These are phyloP conservation scores for Aureobasidium sp. DNA, from an alignment of 2,329 filamentous ascomycete species.

Conservation along the genomic window DNA sequence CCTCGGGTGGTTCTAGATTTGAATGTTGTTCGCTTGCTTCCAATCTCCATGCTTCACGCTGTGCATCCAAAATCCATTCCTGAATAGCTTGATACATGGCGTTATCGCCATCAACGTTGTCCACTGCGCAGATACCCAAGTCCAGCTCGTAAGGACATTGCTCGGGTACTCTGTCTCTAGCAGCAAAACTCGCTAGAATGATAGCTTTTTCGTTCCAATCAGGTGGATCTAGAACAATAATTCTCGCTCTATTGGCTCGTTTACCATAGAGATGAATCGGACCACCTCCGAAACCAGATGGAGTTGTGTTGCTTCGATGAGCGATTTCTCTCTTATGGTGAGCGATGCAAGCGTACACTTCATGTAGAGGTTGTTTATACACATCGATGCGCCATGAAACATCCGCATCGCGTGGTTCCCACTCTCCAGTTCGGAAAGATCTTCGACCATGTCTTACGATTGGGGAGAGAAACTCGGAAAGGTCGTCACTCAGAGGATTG, in stretches of 20 bases:
- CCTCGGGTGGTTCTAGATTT: not conserved
- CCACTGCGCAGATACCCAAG: not conserved
- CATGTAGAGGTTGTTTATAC: not conserved
- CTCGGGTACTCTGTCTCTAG: not conserved
- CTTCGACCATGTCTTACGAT: not conserved
- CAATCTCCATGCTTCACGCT: not conserved
- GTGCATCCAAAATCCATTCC: not conserved
- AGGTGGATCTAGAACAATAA: not conserved
- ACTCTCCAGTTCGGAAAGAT: not conserved
- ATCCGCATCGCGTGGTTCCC: not conserved
- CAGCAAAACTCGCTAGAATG: not conserved
- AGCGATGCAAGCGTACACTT: slow-evolving; percentile 1
- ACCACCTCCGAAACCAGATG: not conserved
- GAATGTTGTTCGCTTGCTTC: slow-evolving; percentile 6
- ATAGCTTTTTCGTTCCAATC: not conserved
- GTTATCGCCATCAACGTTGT: not conserved
- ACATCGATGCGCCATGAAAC: not conserved
- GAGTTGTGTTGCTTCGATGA: not conserved
- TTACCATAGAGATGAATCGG: not conserved
- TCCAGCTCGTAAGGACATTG: not conserved
- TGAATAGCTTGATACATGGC: not conserved
- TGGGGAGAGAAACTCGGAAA: not conserved
- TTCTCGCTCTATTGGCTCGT: not conserved
- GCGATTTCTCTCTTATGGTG: not conserved
- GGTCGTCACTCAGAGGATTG: not conserved